These are phyloP conservation scores for Benincasa hispida DNA, from an alignment of 306 rosid genomes.

Conservation along the genomic window DNA sequence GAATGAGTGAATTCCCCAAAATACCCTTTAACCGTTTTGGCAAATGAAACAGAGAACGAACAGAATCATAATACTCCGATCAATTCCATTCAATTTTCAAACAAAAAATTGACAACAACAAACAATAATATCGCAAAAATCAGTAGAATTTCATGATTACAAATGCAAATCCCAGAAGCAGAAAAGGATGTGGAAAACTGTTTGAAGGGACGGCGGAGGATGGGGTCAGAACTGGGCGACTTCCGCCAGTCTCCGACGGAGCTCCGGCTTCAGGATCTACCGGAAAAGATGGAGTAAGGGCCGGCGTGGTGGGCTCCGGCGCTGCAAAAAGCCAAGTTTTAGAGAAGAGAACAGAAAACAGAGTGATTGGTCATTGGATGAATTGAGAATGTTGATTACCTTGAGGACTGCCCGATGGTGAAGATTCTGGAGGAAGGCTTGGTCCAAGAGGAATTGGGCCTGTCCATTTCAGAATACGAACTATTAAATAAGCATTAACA, in stretches of 20 bases:
- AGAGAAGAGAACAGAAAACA: background rate
- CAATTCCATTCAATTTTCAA: background rate
- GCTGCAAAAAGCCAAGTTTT: constrained; percentile 19
- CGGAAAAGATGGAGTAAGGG: constrained; percentile 20
- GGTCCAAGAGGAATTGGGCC: constrained; percentile 46
- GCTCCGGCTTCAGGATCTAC: constrained; percentile 20
- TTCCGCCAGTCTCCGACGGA: constrained; percentile 37
- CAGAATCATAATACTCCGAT: constrained; percentile 1
- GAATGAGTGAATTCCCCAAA: background rate
- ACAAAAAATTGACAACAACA: background rate
- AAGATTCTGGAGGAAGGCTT: constrained; percentile 8
- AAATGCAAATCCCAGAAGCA: constrained; percentile 28
- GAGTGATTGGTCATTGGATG: background rate
- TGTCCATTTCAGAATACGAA: constrained; percentile 8
- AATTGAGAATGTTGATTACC: constrained; percentile 20
- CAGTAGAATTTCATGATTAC: constrained; percentile 29
- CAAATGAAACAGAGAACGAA: background rate
- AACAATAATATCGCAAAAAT: background rate
- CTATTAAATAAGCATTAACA: background rate
- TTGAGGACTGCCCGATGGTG: constrained; percentile 44
- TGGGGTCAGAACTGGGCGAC: constrained; percentile 47
- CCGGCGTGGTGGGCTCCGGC: constrained; percentile 37
- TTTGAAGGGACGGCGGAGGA: constrained; percentile 35
- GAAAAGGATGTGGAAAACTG: constrained; percentile 23
- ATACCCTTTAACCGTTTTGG: background rate